These are phyloP conservation scores for Rhodofomes roseus DNA, from an alignment of 1,284 basidiomycete genomes.

Conservation along the genomic window DNA sequence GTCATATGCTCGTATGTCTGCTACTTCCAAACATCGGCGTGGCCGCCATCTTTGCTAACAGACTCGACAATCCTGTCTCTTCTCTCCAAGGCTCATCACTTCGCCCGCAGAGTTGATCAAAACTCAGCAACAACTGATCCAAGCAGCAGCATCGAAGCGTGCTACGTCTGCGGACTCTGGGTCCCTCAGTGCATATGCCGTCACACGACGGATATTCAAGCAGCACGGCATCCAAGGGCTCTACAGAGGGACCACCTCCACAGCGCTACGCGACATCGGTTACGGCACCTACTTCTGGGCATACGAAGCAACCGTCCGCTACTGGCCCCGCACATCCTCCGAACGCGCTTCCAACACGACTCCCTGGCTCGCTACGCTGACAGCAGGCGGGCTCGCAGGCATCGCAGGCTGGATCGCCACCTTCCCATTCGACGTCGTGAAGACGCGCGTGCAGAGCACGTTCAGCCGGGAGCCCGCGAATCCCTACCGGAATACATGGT, in stretches of 20 bases:
- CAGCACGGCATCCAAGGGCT: constrained; percentile 60
- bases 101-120: constrained; percentile 85
- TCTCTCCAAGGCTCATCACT: constrained; percentile 56
- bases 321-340: constrained; percentile 39
- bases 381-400: constrained; percentile 80
- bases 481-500: constrained; percentile 53
- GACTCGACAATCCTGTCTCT: neutral
- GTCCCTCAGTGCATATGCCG: constrained; percentile 37
- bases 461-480: constrained; percentile 51
- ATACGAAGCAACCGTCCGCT: constrained; percentile 76
- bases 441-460: constrained; percentile 76
- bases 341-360: constrained; percentile 44
- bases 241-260: constrained; percentile 74
- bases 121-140: constrained; percentile 65
- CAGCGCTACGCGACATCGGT: constrained; percentile 71
- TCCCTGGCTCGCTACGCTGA: constrained; percentile 57
- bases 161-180: constrained; percentile 22
- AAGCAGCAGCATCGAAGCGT: neutral
- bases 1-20: constrained; percentile 67
- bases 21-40: too few relatives aligned
- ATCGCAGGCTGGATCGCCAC: constrained; percentile 69
- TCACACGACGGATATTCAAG: constrained; percentile 52
- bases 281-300: constrained; percentile 84
- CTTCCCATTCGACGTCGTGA: constrained; percentile 84
- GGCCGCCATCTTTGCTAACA: too few relatives aligned